Conservation (phyloP, 805 yeast species). For the Candida yuanshanica region DNA sequence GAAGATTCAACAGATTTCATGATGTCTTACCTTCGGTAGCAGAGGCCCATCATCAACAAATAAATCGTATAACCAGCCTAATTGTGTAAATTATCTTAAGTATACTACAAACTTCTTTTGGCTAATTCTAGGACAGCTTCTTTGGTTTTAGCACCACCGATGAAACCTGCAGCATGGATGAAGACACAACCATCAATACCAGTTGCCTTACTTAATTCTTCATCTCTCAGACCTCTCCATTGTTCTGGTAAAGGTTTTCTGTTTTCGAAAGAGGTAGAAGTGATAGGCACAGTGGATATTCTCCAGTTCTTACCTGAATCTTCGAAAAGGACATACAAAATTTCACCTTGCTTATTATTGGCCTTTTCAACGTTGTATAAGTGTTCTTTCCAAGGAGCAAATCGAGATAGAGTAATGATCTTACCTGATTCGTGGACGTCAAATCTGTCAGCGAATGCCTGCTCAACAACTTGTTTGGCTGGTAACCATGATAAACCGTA, state of each 20-base stretch:
- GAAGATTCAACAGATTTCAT: too few species aligned
- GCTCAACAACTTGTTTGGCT: conserved; percentile 69
- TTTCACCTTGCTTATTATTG: conserved; percentile 45
- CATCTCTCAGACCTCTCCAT: conserved; percentile 96
- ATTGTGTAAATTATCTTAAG: too few species aligned
- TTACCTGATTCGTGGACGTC: conserved; percentile 65
- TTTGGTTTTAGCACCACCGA: conserved; percentile 83
- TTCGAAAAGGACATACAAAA: conserved; percentile 72
- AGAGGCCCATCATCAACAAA: too few species aligned
- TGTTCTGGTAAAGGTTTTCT: conserved; percentile 84
- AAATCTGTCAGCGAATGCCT: conserved; percentile 58
- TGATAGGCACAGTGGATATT: conserved; percentile 86
- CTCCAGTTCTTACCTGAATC: conserved; percentile 77
- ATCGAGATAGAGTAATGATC: conserved; percentile 65
- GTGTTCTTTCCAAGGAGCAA: conserved; percentile 96
- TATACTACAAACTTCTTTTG: conserved; percentile 31
- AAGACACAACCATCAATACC: conserved; percentile 89
- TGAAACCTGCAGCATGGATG: conserved; percentile 95
- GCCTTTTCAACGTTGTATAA: conserved; percentile 66
- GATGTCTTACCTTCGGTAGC: too few species aligned
- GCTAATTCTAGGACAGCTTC: conserved; percentile 82
- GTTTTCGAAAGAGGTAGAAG: conserved; percentile 71
- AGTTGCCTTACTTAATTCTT: conserved; percentile 59
- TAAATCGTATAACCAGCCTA: too few species aligned
- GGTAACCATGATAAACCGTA: conserved; percentile 89